Conservation (phyloP, 768 basidiomycete species). For the Terana coerulea region DNA sequence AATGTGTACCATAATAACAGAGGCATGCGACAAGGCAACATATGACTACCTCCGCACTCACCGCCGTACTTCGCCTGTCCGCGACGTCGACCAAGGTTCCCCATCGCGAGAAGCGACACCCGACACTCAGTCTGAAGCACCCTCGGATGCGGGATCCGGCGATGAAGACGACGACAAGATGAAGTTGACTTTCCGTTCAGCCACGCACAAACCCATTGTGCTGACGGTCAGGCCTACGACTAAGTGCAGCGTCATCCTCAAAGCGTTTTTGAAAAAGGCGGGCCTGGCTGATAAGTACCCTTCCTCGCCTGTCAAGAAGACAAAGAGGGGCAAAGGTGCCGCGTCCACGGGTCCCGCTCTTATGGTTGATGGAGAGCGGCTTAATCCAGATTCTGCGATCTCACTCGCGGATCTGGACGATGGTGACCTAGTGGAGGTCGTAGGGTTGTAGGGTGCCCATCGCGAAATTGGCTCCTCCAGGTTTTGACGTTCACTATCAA, state of each 20-base stretch:
- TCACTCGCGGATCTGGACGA: slow-evolving; percentile 72
- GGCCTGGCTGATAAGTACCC: slow-evolving; percentile 54
- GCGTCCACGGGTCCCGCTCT: slow-evolving; percentile 43
- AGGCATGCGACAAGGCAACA: slow-evolving; percentile 60
- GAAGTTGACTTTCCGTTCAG: slow-evolving; percentile 64
- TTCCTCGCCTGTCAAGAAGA: slow-evolving; percentile 26
- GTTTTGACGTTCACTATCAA: too few relatives aligned
- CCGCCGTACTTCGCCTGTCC: slow-evolving; percentile 15
- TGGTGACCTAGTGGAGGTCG: slow-evolving; percentile 75
- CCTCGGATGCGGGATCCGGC: slow-evolving; percentile 24
- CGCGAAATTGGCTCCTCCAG: too few relatives aligned
- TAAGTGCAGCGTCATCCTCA: slow-evolving; percentile 71
- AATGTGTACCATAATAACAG: slow-evolving; percentile 32
- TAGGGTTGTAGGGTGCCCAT: slow-evolving; percentile 47
- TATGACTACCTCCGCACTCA: slow-evolving; percentile 58
- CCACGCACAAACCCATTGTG: slow-evolving; percentile 49
- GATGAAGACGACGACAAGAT: slow-evolving; percentile 48
- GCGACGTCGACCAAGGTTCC: neutral
- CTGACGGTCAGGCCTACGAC: slow-evolving; percentile 73
- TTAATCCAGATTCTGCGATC: slow-evolving; percentile 57
- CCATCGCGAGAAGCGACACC: slow-evolving; percentile 22
- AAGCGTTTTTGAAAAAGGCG: slow-evolving; percentile 68
- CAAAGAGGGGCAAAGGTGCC: slow-evolving; percentile 25
- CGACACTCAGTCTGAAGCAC: slow-evolving; percentile 17
- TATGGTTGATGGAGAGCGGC: slow-evolving; percentile 67